phyloP scores from a whole-genome alignment of 208 protist genomes.

The Jaenimonas drosophilae region DNA sequence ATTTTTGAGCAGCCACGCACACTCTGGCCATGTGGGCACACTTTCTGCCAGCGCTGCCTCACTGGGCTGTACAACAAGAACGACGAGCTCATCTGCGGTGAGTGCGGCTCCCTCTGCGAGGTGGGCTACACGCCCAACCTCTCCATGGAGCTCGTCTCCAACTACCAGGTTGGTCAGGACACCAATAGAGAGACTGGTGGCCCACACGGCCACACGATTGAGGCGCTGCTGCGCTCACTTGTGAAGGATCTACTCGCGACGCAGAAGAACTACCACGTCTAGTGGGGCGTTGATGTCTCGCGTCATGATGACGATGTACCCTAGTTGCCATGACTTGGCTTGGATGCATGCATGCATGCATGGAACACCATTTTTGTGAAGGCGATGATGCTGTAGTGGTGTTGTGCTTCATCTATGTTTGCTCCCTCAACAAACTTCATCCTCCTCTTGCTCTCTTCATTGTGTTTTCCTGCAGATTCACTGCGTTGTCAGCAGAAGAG shows the following conservation, averaged over 20 bases:
- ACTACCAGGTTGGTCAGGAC: constrained; percentile 41
- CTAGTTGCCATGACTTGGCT: no score
- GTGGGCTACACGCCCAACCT: constrained; percentile 82
- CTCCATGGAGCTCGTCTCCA: constrained; percentile 59
- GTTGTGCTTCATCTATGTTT: no score
- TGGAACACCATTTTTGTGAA: no score
- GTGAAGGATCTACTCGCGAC: constrained; percentile 49
- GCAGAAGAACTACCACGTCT: constrained; percentile 43
- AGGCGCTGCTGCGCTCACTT: constrained; percentile 44
- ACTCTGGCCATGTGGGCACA: constrained; percentile 86
- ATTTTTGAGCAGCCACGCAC: constrained; percentile 75
- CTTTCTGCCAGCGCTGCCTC: constrained; percentile 75
- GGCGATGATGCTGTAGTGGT: no score
- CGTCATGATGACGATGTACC: no score
- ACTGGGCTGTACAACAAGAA: constrained; percentile 60
- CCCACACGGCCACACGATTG: constrained; percentile 28
- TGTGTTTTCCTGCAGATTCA: no score
- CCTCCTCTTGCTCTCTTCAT: no score
- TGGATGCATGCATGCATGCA: no score
- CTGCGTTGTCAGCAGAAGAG: no score
- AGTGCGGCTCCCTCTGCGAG: constrained; percentile 74
- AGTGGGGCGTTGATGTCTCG: no score
- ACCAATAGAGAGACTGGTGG: neutral
- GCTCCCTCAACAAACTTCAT: no score
- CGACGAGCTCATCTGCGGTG: constrained; percentile 74